Percentiles rank a stretch among this genome's conserved stretches.
phyloP scores from a whole-genome alignment of 1,284 basidiomycete genomes.

The Boletus holoroseus region DNA sequence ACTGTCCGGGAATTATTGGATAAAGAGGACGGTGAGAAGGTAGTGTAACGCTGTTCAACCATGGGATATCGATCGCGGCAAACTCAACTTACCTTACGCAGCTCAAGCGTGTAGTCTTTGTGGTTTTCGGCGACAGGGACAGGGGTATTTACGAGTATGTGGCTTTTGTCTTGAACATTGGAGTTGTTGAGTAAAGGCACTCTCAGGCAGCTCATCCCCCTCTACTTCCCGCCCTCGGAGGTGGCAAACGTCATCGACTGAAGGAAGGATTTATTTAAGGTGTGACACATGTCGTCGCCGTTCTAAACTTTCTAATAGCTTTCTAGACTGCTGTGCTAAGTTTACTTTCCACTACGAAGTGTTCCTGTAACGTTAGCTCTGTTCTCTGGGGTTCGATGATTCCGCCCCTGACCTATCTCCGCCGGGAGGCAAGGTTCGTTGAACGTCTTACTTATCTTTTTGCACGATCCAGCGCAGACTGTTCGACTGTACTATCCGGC shows the following conservation, averaged over 20 bases:
- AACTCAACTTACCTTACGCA: constrained; percentile 37
- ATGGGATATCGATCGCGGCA: not conserved
- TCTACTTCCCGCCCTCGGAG: constrained; percentile 45
- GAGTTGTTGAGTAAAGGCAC: not conserved
- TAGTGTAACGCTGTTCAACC: constrained; percentile 25
- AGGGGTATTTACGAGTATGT: constrained; percentile 60
- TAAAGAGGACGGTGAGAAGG: constrained; percentile 47
- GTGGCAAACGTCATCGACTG: not conserved
- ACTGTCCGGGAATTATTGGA: constrained; percentile 57
- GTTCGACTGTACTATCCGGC: not conserved
- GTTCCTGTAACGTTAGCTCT: not conserved
- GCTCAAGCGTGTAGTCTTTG: constrained; percentile 71
- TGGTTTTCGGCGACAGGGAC: constrained; percentile 64
- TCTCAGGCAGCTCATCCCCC: constrained; percentile 49
- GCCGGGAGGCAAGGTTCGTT: not conserved
- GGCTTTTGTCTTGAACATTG: not conserved
- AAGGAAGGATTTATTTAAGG: not conserved
- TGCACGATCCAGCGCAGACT: not conserved
- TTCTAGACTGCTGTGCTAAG: not conserved
- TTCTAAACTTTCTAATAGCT: not conserved
- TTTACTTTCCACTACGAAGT: not conserved
- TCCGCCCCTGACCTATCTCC: not conserved
- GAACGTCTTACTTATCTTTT: not conserved
- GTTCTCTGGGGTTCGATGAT: not conserved
- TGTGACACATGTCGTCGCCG: not conserved